Evolutionary conservation across 176 grass and related monocot species (phyloP).

Genomic region (Phyllostachys edulis): DNA sequence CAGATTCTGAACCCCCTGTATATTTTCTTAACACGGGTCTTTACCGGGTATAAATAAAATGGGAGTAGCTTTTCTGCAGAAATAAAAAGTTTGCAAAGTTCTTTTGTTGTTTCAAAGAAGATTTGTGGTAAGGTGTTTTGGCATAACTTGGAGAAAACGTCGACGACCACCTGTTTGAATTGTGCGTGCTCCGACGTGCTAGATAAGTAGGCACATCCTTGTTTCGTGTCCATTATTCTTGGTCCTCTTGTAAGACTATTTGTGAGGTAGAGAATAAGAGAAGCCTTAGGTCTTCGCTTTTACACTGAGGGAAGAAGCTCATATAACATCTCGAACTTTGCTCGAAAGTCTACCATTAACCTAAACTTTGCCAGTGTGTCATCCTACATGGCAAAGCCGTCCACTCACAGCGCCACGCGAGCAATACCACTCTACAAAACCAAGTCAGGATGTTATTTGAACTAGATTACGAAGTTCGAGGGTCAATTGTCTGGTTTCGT

Average conservation of each 20-base stretch:
- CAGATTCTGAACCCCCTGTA: too few species aligned
- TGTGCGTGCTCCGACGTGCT: background rate
- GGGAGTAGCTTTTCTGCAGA: background rate
- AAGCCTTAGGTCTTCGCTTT: background rate
- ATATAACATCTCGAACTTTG: too few species aligned
- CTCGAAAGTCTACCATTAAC: too few species aligned
- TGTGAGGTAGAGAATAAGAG: background rate
- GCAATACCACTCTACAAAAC: too few species aligned
- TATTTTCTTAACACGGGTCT: too few species aligned
- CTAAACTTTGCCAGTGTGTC: too few species aligned
- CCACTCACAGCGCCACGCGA: too few species aligned
- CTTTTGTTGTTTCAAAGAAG: background rate
- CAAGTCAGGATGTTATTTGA: too few species aligned
- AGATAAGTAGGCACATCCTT: background rate
- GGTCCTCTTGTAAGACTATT: background rate
- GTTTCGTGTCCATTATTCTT: background rate
- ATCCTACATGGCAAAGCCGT: too few species aligned
- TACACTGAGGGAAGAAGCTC: too few species aligned
- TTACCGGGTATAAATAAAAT: background rate
- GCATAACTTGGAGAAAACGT: background rate
- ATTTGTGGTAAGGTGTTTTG: background rate
- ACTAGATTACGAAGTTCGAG: too few species aligned
- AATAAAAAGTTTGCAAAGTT: background rate
- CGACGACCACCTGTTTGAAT: background rate
- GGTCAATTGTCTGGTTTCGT: too few species aligned